Base-by-base conservation (phyloP, 2,329 filamentous ascomycete species). In the Penicillium psychrosexuale region DNA sequence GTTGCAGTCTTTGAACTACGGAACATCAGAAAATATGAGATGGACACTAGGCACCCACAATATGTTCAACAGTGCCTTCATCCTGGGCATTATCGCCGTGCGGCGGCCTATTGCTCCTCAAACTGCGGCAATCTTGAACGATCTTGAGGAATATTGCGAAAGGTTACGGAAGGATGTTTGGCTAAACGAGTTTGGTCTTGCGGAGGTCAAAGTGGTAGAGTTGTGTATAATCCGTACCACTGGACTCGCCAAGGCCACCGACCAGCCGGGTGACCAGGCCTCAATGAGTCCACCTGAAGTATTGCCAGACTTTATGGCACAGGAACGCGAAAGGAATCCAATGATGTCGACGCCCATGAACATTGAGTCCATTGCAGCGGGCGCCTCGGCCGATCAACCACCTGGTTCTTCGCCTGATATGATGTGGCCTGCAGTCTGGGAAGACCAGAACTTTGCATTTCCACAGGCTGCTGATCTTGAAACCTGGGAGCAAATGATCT, bases 151-250 rank as follows among this genome's bases (percentile, higher is more conserved):
- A 0, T 77, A 75, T 58, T 77, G 75, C 53, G 74, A 75, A 53
- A 73, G 71, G 67, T 69, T 75, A 53, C 62, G 69, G 7, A 66
- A 64, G n/a, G 75, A 78, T 36, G 63, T 68, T 5, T 76, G 75
- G 73, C 50, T 72, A 28, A 76, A 75, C 51, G 72, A 76, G 54
- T 75, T 77, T 53, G 72, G 68, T 5, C 62, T 75, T 1, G 73
- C 73, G 0, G 75, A 77, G 59, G 70, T 77, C 13, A 75, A 75
- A 52, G 72, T 77, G 0, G 68, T 76, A 33, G 75, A 77, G 61
- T 62, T 77, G 8, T 77, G 74, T 58, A 73, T 77, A 45, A 64
- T 50, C 11, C 56, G 56, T 28, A 56, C 56, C 24, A 46, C 42
- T 24, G 52, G 52, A 13, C 44, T 58, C 15, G 43, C 43, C 17